These are phyloP conservation scores for Phytophthora pini DNA, from an alignment of 352 stramenopile genomes.

Conservation along the genomic window DNA sequence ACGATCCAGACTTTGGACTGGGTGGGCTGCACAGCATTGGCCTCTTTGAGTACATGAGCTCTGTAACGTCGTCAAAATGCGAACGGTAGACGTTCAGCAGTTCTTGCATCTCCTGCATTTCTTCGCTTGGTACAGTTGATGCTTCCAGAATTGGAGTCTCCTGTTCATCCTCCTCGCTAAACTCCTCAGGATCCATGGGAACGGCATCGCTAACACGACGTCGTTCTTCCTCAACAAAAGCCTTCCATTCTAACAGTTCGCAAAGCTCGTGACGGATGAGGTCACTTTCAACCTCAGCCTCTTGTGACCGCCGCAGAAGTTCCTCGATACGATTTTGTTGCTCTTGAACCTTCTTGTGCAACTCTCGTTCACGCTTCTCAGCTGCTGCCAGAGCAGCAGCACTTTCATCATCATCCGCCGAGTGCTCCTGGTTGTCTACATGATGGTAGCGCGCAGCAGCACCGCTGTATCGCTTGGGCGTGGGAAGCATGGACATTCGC, in stretches of 20 bases:
- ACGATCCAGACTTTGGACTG: conserved; percentile 69
- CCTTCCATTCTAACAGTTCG: conserved; percentile 80
- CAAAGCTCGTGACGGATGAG: conserved; percentile 73
- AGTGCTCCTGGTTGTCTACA: conserved; percentile 52
- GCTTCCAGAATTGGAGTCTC: conserved; percentile 26
- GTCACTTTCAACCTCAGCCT: conserved; percentile 73
- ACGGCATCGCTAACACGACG: conserved; percentile 42
- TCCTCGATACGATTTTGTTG: conserved; percentile 37
- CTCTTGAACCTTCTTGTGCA: conserved; percentile 61
- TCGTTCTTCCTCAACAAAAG: conserved; percentile 58
- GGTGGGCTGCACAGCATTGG: conserved; percentile 47
- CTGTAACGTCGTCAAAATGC: conserved; percentile 66
- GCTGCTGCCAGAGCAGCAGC: conserved; percentile 25
- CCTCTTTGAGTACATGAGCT: conserved; percentile 62
- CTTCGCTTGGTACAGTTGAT: conserved; percentile 39
- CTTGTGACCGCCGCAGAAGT: conserved; percentile 36
- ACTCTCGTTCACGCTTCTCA: conserved; percentile 42
- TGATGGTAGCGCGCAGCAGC: conserved; percentile 39
- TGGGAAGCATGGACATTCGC: conserved; percentile 46
- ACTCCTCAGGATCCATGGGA: conserved; percentile 21
- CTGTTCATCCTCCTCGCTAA: conserved; percentile 30
- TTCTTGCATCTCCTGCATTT: conserved; percentile 60
- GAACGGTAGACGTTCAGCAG: conserved; percentile 75
- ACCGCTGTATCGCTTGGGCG: conserved; percentile 54
- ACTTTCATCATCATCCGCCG: conserved; percentile 33